Base-by-base conservation (phyloP, 345 rosid genomes). In the Rhizophora apiculata region DNA sequence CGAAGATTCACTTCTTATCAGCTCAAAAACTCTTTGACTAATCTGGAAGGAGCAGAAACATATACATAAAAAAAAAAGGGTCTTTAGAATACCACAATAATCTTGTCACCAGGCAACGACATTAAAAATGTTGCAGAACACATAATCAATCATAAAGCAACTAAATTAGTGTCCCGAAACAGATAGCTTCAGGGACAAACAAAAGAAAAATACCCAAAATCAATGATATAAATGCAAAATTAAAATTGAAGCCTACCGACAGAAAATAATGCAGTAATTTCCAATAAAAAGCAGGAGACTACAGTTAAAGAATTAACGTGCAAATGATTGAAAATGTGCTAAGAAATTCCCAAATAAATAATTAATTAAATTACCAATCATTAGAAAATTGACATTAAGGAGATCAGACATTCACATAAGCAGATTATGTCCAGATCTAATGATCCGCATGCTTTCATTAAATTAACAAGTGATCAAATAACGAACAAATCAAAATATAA, bases 1-100 rank as follows among this genome's bases (percentile, higher is more conserved):
- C 18, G 84, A 79, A 68, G 81, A 56, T 54, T 88, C 96, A 78
- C 71, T 85, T 85, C 86, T 84, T 79, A 85, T 85, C 71, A 84
- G 56, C 76, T 85, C 89, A 78, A 96, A 96, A 51, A 89, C 98
- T 83, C 95, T 88, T 58, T 68, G 85, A 76, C 96, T 92, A 29
- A 96, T 90, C 99, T 96, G 96, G 36, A 68, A 70, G 11, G 22
- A 78, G 61, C 74, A 48, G 34, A 27, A 56, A 27, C 6, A 51
- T 51, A 59, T 46, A 68, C 57, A 71, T 64, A 19, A 67, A 39
- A 30, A n/a, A 56, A 56, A 16, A 51, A 9, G 6, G 52, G 65
- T 52, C 68, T 31, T 58, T 26, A 53, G 16, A 2, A 15, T 34
- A 65, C 43, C 51, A 65, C 24, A 29, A 18, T 13, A 37, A 58